Conservation (phyloP, 2,329 filamentous ascomycete genomes). For the Penicillium thymicola region DNA sequence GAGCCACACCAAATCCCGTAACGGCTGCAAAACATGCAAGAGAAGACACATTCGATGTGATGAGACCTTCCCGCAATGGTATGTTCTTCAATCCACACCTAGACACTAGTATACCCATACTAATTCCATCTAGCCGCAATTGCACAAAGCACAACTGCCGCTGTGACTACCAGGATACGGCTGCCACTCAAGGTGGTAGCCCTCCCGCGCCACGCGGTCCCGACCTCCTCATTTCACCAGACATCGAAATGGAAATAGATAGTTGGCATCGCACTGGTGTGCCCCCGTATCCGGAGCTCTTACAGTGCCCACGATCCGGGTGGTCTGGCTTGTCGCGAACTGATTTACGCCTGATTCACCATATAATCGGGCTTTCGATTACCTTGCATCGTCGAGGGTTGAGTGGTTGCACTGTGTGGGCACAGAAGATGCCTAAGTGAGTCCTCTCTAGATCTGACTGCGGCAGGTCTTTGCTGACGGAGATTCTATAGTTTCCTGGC, state of each 20-base stretch:
- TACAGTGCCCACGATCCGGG: slow-evolving; percentile 70
- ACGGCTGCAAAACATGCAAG: slow-evolving; percentile 98
- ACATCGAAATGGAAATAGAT: slow-evolving; percentile 76
- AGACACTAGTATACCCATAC: not conserved
- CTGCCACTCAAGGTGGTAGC: slow-evolving; percentile 55
- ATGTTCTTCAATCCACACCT: slow-evolving; percentile 36
- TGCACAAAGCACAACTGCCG: slow-evolving; percentile 99
- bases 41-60: slow-evolving; percentile 96
- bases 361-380: slow-evolving; percentile 80
- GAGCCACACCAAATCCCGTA: slow-evolving; percentile 98
- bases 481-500: slow-evolving; percentile 65
- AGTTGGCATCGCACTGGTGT: slow-evolving; percentile 79
- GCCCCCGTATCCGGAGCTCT: slow-evolving; percentile 80
- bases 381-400: slow-evolving; percentile 75
- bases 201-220: slow-evolving; percentile 51
- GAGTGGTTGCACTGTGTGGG: slow-evolving; percentile 87
- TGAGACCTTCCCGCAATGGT: slow-evolving; percentile 98
- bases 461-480: slow-evolving; percentile 20
- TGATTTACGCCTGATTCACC: slow-evolving; percentile 84
- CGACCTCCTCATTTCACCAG: slow-evolving; percentile 77
- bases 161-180: slow-evolving; percentile 93
- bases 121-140: slow-evolving; percentile 66
- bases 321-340: slow-evolving; percentile 71
- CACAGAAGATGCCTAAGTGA: slow-evolving; percentile 86
- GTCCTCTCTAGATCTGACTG: slow-evolving; percentile 37